Evolutionary conservation across 345 rosid species (phyloP).

Genomic region (Brassica juncea): DNA sequence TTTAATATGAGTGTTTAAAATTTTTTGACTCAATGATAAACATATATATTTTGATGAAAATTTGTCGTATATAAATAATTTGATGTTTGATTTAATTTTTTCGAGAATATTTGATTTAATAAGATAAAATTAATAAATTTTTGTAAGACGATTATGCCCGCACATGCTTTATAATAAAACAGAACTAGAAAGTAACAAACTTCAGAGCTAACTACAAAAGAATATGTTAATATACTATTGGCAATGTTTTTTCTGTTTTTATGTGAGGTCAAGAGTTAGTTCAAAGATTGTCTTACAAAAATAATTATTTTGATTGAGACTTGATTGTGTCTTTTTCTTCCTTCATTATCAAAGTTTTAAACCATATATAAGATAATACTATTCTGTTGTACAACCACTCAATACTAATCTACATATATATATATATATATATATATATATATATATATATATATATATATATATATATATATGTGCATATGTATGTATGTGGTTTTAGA

Average conservation of each 20-base stretch:
- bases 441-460: neutral
- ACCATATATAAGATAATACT: neutral
- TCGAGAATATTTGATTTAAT: no score
- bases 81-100: no score
- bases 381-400: slow-evolving; percentile 19
- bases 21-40: no score
- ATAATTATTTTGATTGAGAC: neutral
- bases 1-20: no score
- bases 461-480: neutral
- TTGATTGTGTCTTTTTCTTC: neutral
- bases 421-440: neutral
- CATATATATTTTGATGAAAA: no score
- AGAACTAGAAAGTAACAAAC: neutral
- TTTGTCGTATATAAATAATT: no score
- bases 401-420: slow-evolving; percentile 22
- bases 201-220: neutral
- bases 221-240: neutral
- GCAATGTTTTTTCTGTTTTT: neutral
- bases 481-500: slow-evolving; percentile 13
- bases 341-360: neutral
- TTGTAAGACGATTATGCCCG: no score
- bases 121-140: no score
- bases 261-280: slow-evolving; percentile 4
- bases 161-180: neutral
- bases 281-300: neutral